These are phyloP conservation scores for Blepharisma japonicum DNA, from an alignment of 73 alveolate species.

Conservation along the genomic window DNA sequence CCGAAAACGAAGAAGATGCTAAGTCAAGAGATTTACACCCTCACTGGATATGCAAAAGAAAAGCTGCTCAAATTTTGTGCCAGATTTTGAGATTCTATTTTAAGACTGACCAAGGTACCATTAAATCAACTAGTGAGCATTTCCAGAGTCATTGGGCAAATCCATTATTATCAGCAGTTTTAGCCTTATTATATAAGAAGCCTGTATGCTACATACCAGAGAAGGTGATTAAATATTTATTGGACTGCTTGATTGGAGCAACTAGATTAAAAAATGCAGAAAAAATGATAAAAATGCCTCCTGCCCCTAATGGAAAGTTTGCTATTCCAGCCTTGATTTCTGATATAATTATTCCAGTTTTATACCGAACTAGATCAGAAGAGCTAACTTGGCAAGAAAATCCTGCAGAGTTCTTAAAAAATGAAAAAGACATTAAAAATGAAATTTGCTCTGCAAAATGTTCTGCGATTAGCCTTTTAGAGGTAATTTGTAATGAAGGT, in stretches of 20 bases:
- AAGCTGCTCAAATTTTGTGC: background rate
- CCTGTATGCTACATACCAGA: background rate
- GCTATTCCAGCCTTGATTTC: background rate
- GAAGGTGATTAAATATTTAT: background rate
- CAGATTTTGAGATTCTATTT: background rate
- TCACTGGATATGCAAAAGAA: background rate
- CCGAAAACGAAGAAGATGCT: too few species aligned
- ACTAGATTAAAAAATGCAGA: background rate
- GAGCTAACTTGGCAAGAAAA: slow-evolving; percentile 19
- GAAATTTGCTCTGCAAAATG: background rate
- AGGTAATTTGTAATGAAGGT: background rate
- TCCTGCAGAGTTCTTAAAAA: background rate
- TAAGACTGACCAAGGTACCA: background rate
- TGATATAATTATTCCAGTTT: slow-evolving; percentile 8
- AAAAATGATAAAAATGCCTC: background rate
- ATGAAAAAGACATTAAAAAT: background rate
- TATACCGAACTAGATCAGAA: background rate
- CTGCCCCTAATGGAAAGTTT: background rate
- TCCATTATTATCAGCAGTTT: background rate
- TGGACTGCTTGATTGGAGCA: background rate
- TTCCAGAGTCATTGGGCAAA: background rate
- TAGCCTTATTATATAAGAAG: background rate
- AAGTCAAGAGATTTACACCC: background rate
- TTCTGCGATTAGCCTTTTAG: slow-evolving; percentile 12
- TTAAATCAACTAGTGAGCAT: background rate